Evolutionary conservation across 805 yeast species (phyloP), one percentile per base, ranked within the genome.

Genomic region (Barnettozyma pratensis): DNA sequence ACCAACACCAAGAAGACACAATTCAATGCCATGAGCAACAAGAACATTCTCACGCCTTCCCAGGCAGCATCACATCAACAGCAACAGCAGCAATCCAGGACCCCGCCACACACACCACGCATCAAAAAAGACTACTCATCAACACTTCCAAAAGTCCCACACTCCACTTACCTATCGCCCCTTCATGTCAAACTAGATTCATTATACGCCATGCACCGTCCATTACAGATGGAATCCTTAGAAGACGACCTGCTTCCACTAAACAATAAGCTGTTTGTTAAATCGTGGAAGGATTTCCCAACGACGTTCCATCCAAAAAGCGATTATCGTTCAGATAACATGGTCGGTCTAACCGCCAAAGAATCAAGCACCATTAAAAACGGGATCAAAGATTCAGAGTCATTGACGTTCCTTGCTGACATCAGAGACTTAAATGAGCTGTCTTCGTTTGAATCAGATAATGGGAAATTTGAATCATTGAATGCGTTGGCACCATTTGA

Each of bases 191-290:
- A 50, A 11, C 42, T 57, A 5, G 63, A 60, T 39, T 31, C 51
- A 8, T 46, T 59, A 29, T 57, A 58, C 39, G 54, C 60, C 1
- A 54, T 59, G 8, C 57, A 52, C 37, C 49, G 61, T 39, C 64
- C 64, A 6, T 42, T 60, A 2, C 52, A 47, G 37, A 51, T 50
- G 63, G 59, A 34, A 40, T 56, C 46, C 42, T 57, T 41, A 43
- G 67, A 41, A 57, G 60, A 48, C 59, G 61, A 48, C 48, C 60
- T 58, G 57, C 64, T 38, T 54, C 69, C 71, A 53, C 25, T 26
- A 7, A 37, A 44, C 25, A 42, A 34, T 8, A 31, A 26, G 9
- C 14, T 42, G 25, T 27, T 34, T 12, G 25, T n/a, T 5, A 25
- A 42, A 12, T 34, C 39, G 3, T 26, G 44, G n/a, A 25, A 25